A percentile compares a stretch with the other conserved stretches of the same genome.
phyloP scores from a whole-genome alignment of 208 protist genomes.

The Leishmania arabica region DNA sequence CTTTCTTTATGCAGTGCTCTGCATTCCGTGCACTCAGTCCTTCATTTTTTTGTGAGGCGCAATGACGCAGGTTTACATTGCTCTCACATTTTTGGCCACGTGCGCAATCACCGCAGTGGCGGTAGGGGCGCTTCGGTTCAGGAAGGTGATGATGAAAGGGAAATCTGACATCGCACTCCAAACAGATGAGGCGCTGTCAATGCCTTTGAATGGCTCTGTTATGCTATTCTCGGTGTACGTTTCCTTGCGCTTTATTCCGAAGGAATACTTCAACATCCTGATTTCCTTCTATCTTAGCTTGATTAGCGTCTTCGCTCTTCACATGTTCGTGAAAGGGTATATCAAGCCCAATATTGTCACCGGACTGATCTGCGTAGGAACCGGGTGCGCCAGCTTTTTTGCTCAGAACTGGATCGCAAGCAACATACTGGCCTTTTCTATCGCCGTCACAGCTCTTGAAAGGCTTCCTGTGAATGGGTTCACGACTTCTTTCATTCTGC shows the following conservation, averaged over 20 bases:
- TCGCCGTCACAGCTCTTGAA: constrained; percentile 82
- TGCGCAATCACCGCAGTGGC: constrained; percentile 52
- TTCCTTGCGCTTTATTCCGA: constrained; percentile 77
- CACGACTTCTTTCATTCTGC: constrained; percentile 70
- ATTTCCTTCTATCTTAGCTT: constrained; percentile 78
- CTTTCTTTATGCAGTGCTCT: constrained; percentile 1
- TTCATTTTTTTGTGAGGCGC: background rate
- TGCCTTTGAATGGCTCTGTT: constrained; percentile 83
- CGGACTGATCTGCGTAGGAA: constrained; percentile 54
- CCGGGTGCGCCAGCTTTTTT: constrained; percentile 61
- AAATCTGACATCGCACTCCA: constrained; percentile 41
- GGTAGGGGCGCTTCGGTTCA: constrained; percentile 46
- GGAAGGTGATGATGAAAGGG: constrained; percentile 36
- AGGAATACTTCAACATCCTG: constrained; percentile 70
- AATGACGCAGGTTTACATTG: constrained; percentile 58
- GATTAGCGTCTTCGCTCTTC: constrained; percentile 67
- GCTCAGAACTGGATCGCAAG: constrained; percentile 95
- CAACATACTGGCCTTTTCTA: constrained; percentile 93
- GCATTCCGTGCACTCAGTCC: background rate
- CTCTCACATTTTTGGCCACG: constrained; percentile 45
- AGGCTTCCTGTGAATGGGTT: constrained; percentile 61
- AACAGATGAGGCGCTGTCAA: constrained; percentile 55
- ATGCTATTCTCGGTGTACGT: constrained; percentile 82
- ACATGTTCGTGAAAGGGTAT: constrained; percentile 58
- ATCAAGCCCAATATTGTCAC: constrained; percentile 68